phyloP scores from a whole-genome alignment of 345 rosid genomes.

The Pistacia integerrima region DNA sequence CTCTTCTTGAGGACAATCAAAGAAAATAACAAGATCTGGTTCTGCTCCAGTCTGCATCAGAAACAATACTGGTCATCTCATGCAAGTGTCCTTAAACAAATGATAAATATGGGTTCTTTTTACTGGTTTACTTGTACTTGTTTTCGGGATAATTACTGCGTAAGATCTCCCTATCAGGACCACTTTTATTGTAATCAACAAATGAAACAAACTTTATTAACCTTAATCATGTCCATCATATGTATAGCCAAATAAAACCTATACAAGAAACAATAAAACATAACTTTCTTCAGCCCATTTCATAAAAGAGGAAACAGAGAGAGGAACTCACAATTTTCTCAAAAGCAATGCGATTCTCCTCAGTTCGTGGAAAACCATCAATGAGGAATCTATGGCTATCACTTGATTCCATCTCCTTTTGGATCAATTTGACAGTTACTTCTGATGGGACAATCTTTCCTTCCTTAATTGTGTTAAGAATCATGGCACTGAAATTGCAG shows the following conservation, averaged over 20 bases:
- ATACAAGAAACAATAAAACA: neutral
- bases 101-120: neutral
- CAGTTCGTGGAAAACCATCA: conserved; percentile 88
- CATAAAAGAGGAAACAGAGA: neutral
- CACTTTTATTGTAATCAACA: neutral
- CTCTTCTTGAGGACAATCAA: conserved; percentile 75
- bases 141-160: conserved; percentile 1
- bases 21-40: conserved; percentile 67
- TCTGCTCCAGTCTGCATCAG: conserved; percentile 53
- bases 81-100: neutral
- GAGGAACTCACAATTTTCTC: conserved; percentile 59
- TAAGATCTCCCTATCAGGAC: neutral
- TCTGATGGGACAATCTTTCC: conserved; percentile 91
- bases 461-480: conserved; percentile 64
- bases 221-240: conserved; percentile 6
- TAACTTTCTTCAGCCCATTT: neutral
- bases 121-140: neutral
- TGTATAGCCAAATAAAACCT: neutral
- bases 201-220: neutral
- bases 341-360: conserved; percentile 81
- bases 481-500: conserved; percentile 52
- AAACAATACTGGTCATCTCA: neutral
- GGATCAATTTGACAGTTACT: conserved; percentile 72
- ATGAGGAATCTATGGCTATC: conserved; percentile 61
- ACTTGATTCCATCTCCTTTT: conserved; percentile 64